Conservation (phyloP, 2,329 filamentous ascomycete species). For the Ceratocystis diversiconidia region DNA sequence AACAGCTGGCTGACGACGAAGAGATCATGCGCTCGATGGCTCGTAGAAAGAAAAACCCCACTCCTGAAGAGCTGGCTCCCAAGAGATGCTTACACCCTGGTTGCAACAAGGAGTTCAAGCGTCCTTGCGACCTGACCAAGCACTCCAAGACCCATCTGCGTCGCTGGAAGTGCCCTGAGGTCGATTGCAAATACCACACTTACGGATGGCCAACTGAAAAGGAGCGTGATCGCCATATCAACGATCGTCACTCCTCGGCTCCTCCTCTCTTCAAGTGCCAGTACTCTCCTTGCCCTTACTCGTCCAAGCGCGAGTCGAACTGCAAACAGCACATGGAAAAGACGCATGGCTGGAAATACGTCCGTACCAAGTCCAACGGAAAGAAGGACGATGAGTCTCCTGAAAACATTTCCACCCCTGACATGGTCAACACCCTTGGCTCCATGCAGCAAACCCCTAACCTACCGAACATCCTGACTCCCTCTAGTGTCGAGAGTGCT, state of each 20-base stretch:
- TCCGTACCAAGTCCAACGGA: slow-evolving; percentile 83
- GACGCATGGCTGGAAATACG: slow-evolving; percentile 78
- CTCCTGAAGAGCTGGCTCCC: slow-evolving; percentile 65
- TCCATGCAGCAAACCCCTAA: slow-evolving; percentile 41
- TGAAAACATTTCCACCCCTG: not conserved
- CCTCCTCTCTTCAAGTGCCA: slow-evolving; percentile 74
- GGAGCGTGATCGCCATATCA: slow-evolving; percentile 87
- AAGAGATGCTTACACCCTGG: slow-evolving; percentile 60
- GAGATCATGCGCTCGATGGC: slow-evolving; percentile 86
- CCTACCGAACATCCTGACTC: slow-evolving; percentile 48
- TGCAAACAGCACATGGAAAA: slow-evolving; percentile 99
- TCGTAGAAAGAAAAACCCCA: slow-evolving; percentile 83
- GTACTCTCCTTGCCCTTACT: slow-evolving; percentile 75
- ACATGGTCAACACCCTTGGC: slow-evolving; percentile 30
- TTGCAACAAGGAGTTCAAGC: slow-evolving; percentile 87
- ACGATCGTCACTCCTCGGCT: slow-evolving; percentile 79
- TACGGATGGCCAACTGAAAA: slow-evolving; percentile 96
- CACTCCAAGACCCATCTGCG: slow-evolving; percentile 96
- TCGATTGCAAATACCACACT: slow-evolving; percentile 76
- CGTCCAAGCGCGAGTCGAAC: slow-evolving; percentile 90
- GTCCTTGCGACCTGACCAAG: slow-evolving; percentile 94
- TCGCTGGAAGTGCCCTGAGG: slow-evolving; percentile 79
- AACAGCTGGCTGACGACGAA: slow-evolving; percentile 64
- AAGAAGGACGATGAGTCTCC: slow-evolving; percentile 33
- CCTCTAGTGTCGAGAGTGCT: slow-evolving; percentile 37